phyloP scores from a whole-genome alignment of 805 yeast species.

The Pichia thaimueangensis region DNA sequence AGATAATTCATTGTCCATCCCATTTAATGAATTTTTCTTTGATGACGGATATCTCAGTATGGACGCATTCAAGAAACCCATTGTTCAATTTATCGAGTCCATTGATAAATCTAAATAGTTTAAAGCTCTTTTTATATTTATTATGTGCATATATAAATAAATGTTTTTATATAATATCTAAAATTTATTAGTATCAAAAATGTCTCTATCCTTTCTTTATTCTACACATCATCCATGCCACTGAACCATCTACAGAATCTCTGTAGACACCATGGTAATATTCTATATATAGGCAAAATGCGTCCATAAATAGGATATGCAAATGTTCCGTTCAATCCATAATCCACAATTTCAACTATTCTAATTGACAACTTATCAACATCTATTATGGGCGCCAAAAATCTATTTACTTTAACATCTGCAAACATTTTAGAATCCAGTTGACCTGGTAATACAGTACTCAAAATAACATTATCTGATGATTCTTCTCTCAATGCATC shows the following conservation, averaged over 20 bases:
- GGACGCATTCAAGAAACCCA: conserved; percentile 26
- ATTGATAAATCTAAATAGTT: conserved; percentile 20
- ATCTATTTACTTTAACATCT: conserved; percentile 37
- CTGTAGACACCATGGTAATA: conserved; percentile 37
- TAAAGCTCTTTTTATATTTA: not conserved
- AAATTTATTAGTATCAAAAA: no score
- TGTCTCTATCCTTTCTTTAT: no score
- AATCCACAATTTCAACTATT: conserved; percentile 29
- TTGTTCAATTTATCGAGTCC: conserved; percentile 18
- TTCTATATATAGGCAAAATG: conserved; percentile 36
- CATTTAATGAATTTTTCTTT: conserved; percentile 40
- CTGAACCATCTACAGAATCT: conserved; percentile 24
- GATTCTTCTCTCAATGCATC: conserved; percentile 41
- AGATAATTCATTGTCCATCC: conserved; percentile 21
- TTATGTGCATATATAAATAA: not conserved
- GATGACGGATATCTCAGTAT: conserved; percentile 39
- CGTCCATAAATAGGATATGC: conserved; percentile 43
- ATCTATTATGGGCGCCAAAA: conserved; percentile 44
- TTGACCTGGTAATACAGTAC: conserved; percentile 47
- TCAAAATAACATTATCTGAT: conserved; percentile 24
- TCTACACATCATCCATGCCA: conserved; percentile 26
- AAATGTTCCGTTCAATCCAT: conserved; percentile 38
- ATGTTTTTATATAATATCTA: not conserved
- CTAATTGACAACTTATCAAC: conserved; percentile 32
- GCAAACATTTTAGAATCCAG: conserved; percentile 42